These are phyloP conservation scores for Avena atlantica DNA, from an alignment of 176 grass and related monocot species.

Conservation along the genomic window DNA sequence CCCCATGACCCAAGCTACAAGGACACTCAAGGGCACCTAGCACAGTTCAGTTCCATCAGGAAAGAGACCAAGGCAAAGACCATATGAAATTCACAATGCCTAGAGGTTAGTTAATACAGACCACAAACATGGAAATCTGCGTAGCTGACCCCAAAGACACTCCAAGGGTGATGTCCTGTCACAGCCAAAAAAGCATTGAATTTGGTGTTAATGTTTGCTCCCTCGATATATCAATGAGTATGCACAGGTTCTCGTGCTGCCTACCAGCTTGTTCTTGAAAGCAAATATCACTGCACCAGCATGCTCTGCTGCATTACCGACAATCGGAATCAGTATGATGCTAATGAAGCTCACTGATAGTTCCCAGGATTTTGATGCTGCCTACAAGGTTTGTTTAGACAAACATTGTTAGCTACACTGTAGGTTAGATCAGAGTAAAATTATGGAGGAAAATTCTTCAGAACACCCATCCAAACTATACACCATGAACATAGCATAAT, in stretches of 20 bases:
- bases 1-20: conserved; percentile 90
- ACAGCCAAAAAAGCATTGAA: not conserved
- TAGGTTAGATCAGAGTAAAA: conserved; percentile 41
- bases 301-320: conserved; percentile 87
- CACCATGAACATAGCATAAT: not conserved
- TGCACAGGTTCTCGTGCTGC: conserved; percentile 9
- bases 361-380: conserved; percentile 70
- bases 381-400: conserved; percentile 44
- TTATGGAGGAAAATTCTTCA: not conserved
- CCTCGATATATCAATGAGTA: not conserved
- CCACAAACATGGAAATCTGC: conserved; percentile 92
- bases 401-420: conserved; percentile 29
- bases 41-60: conserved; percentile 28
- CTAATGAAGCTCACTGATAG: conserved; percentile 83
- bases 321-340: conserved; percentile 79
- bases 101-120: conserved; percentile 45
- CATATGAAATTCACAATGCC: conserved; percentile 17
- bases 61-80: conserved; percentile 1
- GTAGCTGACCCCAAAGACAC: conserved; percentile 79
- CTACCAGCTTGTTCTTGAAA: conserved; percentile 76
- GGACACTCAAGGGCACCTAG: conserved; percentile 72
- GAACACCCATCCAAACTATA: not conserved
- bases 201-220: conserved; percentile 7
- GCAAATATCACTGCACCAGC: conserved; percentile 81
- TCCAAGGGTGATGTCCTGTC: conserved; percentile 79